phyloP scores from a whole-genome alignment of 2,329 filamentous ascomycete species.

The Cordyceps pruinosa region DNA sequence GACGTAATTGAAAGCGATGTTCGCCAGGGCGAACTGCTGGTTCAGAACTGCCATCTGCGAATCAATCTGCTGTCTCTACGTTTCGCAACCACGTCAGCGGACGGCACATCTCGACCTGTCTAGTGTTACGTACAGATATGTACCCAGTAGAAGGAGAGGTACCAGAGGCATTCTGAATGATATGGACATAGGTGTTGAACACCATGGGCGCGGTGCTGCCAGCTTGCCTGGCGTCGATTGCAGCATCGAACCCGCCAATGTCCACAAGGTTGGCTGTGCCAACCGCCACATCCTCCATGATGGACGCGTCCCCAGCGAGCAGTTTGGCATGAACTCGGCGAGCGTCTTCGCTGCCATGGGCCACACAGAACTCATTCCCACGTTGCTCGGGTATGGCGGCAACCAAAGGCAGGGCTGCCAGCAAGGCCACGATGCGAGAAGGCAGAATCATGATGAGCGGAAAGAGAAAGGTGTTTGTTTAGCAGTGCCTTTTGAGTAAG shows the following conservation, averaged over 20 bases:
- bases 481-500: background rate
- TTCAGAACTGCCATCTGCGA: background rate
- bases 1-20: background rate
- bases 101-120: background rate
- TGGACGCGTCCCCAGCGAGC: background rate
- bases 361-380: background rate
- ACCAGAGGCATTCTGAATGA: background rate
- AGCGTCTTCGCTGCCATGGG: background rate
- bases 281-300: background rate
- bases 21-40: background rate
- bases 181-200: conserved; percentile 4
- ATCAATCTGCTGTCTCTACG: background rate
- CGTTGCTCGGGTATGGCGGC: background rate
- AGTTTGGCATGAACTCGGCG: background rate
- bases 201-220: background rate
- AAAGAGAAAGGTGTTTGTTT: background rate
- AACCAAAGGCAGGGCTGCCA: background rate
- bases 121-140: background rate
- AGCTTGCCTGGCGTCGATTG: background rate
- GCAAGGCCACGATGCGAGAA: background rate
- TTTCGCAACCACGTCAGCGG: background rate
- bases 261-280: background rate
- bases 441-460: background rate
- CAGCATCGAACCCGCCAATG: background rate
- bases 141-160: background rate